Base-by-base conservation (phyloP, 805 yeast genomes). In the Lipomyces oligophaga region DNA sequence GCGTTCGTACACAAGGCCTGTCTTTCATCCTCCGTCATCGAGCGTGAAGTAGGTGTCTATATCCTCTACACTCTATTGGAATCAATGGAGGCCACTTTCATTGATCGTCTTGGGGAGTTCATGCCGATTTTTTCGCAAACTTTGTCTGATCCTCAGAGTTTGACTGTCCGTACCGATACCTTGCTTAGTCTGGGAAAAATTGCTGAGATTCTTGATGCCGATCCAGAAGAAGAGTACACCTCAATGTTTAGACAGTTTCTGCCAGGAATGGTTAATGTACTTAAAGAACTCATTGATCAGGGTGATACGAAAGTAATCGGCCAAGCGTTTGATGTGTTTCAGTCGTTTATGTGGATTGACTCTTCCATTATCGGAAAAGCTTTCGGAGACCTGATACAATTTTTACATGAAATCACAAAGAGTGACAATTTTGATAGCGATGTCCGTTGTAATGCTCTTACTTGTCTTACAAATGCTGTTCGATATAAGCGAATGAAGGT, bases 401-500 rank as follows among this genome's bases (percentile, higher is more conserved):
- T 86, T 60, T 78, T 88, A 76, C 69, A 82, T 58, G 51, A 52
- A 41, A 79, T 89, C 51, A 79, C 95, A 30, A 64, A 78, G 43
- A 80, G 83, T 67, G 69, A 73, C 41, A 47, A 41, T 52, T 66
- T 83, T 44, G 95, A 86, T 56, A 87, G 83, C 58, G 97, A 89
- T 61, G 76, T 76, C 66, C 80, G 97, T 69, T 77, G 77, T 48
- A 84, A 81, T 63, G 90, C 95, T 31, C 74, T 93, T 60, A 89
- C 83, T 63, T 88, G 88, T 61, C 76, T 93, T 55, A 81, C 83
- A 48, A 79, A 90, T 42, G 81, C 84, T 50, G 81, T 84, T 34
- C 75, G 85, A 21, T 81, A 79, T 73, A 83, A 93, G 72, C 85
- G 85, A 67, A 76, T 84, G 47, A 88, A 85, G 72, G 74, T 93